Conservation (phyloP, 2,329 filamentous ascomycete genomes). For the Fusarium avenaceum region DNA sequence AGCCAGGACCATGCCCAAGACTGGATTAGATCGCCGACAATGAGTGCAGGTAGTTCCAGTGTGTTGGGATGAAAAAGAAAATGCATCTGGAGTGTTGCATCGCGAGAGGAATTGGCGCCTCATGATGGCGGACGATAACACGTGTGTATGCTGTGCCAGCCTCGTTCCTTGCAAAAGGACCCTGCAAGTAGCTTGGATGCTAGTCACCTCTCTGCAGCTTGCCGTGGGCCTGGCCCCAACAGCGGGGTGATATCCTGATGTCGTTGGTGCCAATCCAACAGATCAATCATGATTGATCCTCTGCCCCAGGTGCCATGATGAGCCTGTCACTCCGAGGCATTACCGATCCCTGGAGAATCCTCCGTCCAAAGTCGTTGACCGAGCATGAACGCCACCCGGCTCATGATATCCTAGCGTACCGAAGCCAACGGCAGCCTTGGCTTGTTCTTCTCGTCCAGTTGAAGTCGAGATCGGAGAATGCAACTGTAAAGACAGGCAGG, state of each 20-base stretch:
- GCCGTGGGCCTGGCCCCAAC: background rate
- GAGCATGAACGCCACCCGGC: slow-evolving; percentile 29
- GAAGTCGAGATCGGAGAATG: slow-evolving; percentile 37
- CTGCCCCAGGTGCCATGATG: slow-evolving; percentile 37
- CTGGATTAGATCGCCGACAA: slow-evolving; percentile 40
- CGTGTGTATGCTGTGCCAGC: slow-evolving; percentile 40
- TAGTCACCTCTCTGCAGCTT: slow-evolving; percentile 23
- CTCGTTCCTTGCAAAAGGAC: slow-evolving; percentile 30
- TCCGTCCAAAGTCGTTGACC: slow-evolving; percentile 45
- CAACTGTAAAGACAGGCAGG: slow-evolving; percentile 9
- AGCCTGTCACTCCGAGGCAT: slow-evolving; percentile 25
- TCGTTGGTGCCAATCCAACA: slow-evolving; percentile 32
- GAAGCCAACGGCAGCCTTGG: slow-evolving; percentile 1
- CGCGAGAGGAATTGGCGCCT: slow-evolving; percentile 37
- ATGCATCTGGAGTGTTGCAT: slow-evolving; percentile 25
- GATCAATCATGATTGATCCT: slow-evolving; percentile 37
- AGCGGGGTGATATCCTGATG: slow-evolving; percentile 10
- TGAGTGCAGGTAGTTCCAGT: slow-evolving; percentile 36
- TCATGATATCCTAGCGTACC: slow-evolving; percentile 32
- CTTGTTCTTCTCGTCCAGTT: slow-evolving; percentile 4
- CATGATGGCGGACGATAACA: slow-evolving; percentile 41
- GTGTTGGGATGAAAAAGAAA: slow-evolving; percentile 40
- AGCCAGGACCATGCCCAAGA: slow-evolving; percentile 30
- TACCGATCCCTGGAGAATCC: slow-evolving; percentile 41
- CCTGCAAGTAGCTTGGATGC: slow-evolving; percentile 27